These are phyloP conservation scores for Marasmius oreades DNA, from an alignment of 1,284 basidiomycete species.

Conservation along the genomic window DNA sequence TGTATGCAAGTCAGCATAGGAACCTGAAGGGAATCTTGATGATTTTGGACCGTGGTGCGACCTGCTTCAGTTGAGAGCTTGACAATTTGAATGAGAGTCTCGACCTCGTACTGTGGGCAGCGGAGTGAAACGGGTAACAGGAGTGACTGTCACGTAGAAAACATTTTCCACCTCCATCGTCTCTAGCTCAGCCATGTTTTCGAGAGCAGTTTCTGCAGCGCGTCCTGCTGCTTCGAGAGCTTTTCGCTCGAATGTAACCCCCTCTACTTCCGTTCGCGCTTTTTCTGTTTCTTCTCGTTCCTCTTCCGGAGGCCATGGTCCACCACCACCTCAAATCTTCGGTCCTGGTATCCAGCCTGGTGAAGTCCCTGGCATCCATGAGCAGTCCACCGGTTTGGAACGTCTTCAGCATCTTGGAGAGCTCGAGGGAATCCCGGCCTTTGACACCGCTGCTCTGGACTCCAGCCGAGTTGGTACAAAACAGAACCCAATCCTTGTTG, in stretches of 20 bases:
- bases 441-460: constrained; percentile 87
- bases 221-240: constrained; percentile 14
- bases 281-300: constrained; percentile 54
- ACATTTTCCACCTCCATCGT: not conserved
- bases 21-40: no score
- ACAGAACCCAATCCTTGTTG: constrained; percentile 84
- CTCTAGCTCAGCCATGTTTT: constrained; percentile 12
- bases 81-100: no score
- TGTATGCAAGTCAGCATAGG: no score
- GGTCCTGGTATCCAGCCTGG: constrained; percentile 76
- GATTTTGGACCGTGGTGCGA: no score
- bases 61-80: no score
- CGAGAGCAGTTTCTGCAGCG: constrained; percentile 13
- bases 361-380: constrained; percentile 78
- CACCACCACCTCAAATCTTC: constrained; percentile 65
- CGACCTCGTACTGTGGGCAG: no score
- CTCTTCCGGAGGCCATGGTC: constrained; percentile 44
- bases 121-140: not conserved
- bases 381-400: constrained; percentile 96
- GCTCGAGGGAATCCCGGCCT: constrained; percentile 86
- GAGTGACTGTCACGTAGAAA: constrained; percentile 1
- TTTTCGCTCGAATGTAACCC: constrained; percentile 7
- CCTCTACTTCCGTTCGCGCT: constrained; percentile 39
- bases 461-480: constrained; percentile 87
- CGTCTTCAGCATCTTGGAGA: constrained; percentile 91